Base-by-base conservation (phyloP, 2,329 filamentous ascomycete genomes). In the Aureobasidium sp. region DNA sequence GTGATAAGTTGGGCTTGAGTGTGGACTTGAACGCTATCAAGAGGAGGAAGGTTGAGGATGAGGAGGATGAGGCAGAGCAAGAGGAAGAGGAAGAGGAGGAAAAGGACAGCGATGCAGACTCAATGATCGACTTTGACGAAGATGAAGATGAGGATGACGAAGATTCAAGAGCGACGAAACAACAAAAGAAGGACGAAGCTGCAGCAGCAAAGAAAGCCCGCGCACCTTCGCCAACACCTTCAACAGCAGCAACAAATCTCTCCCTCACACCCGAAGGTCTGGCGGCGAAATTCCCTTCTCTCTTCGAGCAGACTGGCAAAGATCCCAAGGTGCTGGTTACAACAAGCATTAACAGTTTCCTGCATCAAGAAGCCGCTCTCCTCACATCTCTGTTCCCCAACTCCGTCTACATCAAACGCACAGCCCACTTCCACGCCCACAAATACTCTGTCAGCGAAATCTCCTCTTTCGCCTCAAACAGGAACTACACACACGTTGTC, bases 371-470 rank as follows among this genome's bases (percentile, higher is more conserved):
- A 79, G 92, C 91, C 53, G 76, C 89, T 63, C 81, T 92, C 44
- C 83, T 97, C 64, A 89, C 87, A 64, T 83, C 84, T 10, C 79
- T 97, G 64, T 95, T 97, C 77, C 93, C 94, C 63, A 87, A 88
- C 74, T 82, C 80, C 68, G 81, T 79, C 48, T 97, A 97, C 76
- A 89, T 99, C 68, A 90, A 87, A 1, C 88, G 94, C 63, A 92
- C 89, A 8, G 85, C 87, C 12, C 92, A 97, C 74, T 86, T 86
- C 59, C 91, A 92, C 74, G 85, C 86, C 9, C 87, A 97, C 81
- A 95, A 96, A 73, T 97, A 96, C 79, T 93, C 88, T 27, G 82
- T 99, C 27, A 84, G 89, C 55, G 94, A 99, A 74, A 97, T 99
- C 67, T 85, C 89, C 70, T 84, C 86, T 66, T 97, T 93, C 72